Evolutionary conservation across 805 yeast species (phyloP).

Genomic region (Starmerella apis): DNA sequence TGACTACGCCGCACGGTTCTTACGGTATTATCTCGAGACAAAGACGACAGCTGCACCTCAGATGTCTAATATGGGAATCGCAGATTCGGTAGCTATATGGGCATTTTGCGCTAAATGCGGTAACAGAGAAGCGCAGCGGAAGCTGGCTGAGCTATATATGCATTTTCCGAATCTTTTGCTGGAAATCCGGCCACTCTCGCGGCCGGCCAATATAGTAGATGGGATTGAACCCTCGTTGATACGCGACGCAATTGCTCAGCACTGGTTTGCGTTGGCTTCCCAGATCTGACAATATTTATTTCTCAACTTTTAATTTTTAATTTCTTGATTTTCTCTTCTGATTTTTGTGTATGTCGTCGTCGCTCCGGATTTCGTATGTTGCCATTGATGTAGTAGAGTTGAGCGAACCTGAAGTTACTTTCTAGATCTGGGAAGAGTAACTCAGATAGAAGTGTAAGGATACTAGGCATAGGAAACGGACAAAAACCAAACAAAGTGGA

Average conservation of each 20-base stretch:
- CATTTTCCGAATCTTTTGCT: constrained; percentile 21
- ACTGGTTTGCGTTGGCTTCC: constrained; percentile 24
- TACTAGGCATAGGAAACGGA: too few relatives aligned
- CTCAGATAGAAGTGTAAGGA: too few relatives aligned
- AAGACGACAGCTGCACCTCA: constrained; percentile 17
- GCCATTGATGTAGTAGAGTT: background rate
- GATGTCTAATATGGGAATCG: constrained; percentile 25
- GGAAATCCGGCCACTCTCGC: constrained; percentile 24
- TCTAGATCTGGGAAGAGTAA: too few relatives aligned
- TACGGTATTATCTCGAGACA: constrained; percentile 25
- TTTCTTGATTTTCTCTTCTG: background rate
- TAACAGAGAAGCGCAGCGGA: constrained; percentile 24
- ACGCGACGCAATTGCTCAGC: constrained; percentile 23
- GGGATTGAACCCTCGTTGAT: constrained; percentile 17
- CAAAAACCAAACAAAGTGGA: background rate
- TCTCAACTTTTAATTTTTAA: background rate
- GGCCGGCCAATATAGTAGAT: constrained; percentile 22
- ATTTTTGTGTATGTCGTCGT: too few relatives aligned
- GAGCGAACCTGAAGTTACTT: too few relatives aligned
- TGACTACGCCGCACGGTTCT: constrained; percentile 26
- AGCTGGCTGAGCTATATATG: constrained; percentile 25
- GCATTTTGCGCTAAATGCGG: constrained; percentile 27
- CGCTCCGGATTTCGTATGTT: too few relatives aligned
- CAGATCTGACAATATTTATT: constrained; percentile 10
- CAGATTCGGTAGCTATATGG: constrained; percentile 26